Evolutionary conservation across 495 filamentous ascomycete genomes (phyloP), one percentile per base, ranked within the genome.

Genomic region (Elaphomyces granulatus): DNA sequence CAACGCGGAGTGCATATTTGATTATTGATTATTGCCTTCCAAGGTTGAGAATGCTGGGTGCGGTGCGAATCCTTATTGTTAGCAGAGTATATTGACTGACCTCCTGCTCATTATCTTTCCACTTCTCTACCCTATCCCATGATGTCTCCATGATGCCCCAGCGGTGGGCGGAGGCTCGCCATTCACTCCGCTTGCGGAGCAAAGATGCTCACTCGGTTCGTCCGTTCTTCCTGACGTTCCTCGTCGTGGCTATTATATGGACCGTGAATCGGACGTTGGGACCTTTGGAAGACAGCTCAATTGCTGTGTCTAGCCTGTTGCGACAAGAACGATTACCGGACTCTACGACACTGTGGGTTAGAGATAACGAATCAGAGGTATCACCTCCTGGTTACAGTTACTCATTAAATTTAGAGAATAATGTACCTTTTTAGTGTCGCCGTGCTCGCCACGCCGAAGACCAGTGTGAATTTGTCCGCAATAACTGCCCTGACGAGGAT

Each of bases 401-500:
- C 35, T 26, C 17, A 33, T 17, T 15, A 40, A 21, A 16, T 14
- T 28, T 28, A 28, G 23, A 28, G 12, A 28, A 28, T 28, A 28
- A 28, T 28, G n/a, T 28, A 6, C 12, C 23, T 28, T 28, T 28
- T 12, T 28, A 94, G 69, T 99, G 92, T 49, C 83, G 79, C 30
- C 59, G 78, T 3, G 85, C 96, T 37, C 86, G 90, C 51, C 52
- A 72, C 32, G 79, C 75, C 32, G 49, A 63, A 42, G 76, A 95
- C 58, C 75, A 94, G 63, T 99, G 92, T 64, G 77, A 77, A 40
- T 99, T 87, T 58, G 71, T 95, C 40, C 71, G 66, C 41, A 66
- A 62, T 34, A 81, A 95, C 55, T 99, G 92, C 52, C 66, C 70
- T 12, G 86, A 92, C 52, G 81, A 94, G 60, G 81, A 87, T 39